phyloP scores from a whole-genome alignment of 805 yeast species.

The Gaillardinia entomophila region DNA sequence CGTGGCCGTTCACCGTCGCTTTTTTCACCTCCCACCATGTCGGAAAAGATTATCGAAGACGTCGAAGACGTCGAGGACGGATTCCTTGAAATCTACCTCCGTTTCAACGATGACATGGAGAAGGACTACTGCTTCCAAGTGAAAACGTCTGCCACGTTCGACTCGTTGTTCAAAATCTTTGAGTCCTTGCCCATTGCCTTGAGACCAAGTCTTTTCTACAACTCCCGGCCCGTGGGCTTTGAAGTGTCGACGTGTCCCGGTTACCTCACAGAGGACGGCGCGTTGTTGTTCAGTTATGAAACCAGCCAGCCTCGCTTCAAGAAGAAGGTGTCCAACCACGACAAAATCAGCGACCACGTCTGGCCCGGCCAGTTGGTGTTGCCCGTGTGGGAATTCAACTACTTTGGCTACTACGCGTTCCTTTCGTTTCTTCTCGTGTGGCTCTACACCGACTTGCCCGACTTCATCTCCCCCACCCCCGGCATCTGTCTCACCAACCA shows the following conservation, averaged over 20 bases:
- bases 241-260: slow-evolving; percentile 67
- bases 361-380: slow-evolving; percentile 90
- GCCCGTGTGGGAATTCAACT: slow-evolving; percentile 60
- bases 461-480: slow-evolving; percentile 84
- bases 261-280: slow-evolving; percentile 76
- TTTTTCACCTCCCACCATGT: neutral
- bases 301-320: slow-evolving; percentile 43
- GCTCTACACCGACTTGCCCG: slow-evolving; percentile 94
- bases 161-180: slow-evolving; percentile 57
- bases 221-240: slow-evolving; percentile 59
- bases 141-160: slow-evolving; percentile 52
- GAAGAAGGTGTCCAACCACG: slow-evolving; percentile 39
- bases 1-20: neutral
- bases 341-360: slow-evolving; percentile 50
- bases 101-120: slow-evolving; percentile 80
- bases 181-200: slow-evolving; percentile 63
- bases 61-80: slow-evolving; percentile 5
- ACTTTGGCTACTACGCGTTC: slow-evolving; percentile 36
- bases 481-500: slow-evolving; percentile 75
- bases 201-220: slow-evolving; percentile 74
- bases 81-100: slow-evolving; percentile 53
- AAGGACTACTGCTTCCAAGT: slow-evolving; percentile 87
- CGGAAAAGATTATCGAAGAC: neutral
- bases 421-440: slow-evolving; percentile 48
- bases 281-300: slow-evolving; percentile 59